Evolutionary conservation across 768 basidiomycete genomes (phyloP).

Genomic region (Tulasnella sp.): DNA sequence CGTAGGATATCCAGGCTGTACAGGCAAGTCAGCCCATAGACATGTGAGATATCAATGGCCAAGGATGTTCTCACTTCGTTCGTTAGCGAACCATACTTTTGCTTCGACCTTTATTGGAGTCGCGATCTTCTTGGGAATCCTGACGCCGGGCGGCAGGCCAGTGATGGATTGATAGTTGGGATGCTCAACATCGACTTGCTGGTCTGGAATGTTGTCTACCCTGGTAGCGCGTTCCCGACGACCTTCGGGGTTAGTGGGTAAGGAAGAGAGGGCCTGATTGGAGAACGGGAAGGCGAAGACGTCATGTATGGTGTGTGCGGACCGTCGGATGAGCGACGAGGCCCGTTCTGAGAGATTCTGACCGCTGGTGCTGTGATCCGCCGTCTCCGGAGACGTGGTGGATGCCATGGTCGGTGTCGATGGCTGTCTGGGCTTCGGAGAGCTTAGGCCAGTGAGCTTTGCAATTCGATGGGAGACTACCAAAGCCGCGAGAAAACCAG

Average conservation of each 20-base stretch:
- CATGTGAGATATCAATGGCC: not conserved
- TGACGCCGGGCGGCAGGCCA: constrained; percentile 47
- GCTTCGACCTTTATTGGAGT: constrained; percentile 80
- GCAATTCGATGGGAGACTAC: too few species aligned
- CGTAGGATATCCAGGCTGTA: constrained; percentile 85
- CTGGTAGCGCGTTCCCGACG: constrained; percentile 45
- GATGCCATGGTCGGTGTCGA: too few species aligned
- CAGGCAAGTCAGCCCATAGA: not conserved
- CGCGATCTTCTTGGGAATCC: constrained; percentile 71
- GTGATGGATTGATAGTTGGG: constrained; percentile 70
- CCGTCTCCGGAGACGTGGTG: too few species aligned
- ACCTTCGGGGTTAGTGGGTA: constrained; percentile 33
- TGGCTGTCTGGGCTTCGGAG: too few species aligned
- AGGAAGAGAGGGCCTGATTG: constrained; percentile 42
- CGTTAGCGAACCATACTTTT: constrained; percentile 98
- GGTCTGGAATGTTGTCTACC: constrained; percentile 62
- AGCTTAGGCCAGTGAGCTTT: too few species aligned
- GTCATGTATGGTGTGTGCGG: constrained; percentile 51
- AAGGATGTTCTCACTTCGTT: constrained; percentile 52
- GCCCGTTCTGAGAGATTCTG: constrained; percentile 3
- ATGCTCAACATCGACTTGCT: constrained; percentile 35
- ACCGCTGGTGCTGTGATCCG: not conserved
- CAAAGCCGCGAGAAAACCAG: too few species aligned
- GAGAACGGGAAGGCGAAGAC: constrained; percentile 54
- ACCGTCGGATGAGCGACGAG: constrained; percentile 36